A percentile compares a stretch with the other conserved stretches of the same genome.
These are phyloP conservation scores for Casaregolazyma suthepensis DNA, from an alignment of 1,139 yeast species.

Conservation along the genomic window DNA sequence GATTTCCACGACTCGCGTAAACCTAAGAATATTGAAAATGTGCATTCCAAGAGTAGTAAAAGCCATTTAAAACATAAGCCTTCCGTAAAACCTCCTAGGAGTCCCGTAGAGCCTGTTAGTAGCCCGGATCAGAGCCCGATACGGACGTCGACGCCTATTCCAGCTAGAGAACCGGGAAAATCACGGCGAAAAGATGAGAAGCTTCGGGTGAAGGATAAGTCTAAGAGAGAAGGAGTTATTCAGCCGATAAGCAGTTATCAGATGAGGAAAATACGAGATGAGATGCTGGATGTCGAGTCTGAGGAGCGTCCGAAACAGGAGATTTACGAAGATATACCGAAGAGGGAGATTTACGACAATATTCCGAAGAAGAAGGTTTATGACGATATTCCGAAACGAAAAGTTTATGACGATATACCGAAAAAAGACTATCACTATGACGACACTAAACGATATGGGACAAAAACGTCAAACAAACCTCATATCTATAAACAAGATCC, in stretches of 20 bases:
- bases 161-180: not conserved
- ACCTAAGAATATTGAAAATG: not conserved
- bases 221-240: not conserved
- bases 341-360: not conserved
- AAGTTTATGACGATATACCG: not conserved
- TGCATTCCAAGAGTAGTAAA: not conserved
- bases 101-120: not conserved
- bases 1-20: conserved; percentile 15
- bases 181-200: not conserved
- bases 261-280: not conserved
- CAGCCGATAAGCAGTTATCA: not conserved
- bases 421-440: not conserved
- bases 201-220: not conserved
- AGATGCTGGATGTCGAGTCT: not conserved
- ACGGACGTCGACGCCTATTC: not conserved
- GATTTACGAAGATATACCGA: not conserved
- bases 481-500: not conserved
- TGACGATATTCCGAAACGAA: not conserved
- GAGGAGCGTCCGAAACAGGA: not conserved
- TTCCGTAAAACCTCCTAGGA: not conserved
- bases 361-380: not conserved
- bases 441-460: not conserved
- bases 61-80: not conserved
- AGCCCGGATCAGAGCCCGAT: not conserved
- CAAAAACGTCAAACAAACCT: not conserved